phyloP scores from a whole-genome alignment of 2,329 filamentous ascomycete species.

The Epichloe bromicola region DNA sequence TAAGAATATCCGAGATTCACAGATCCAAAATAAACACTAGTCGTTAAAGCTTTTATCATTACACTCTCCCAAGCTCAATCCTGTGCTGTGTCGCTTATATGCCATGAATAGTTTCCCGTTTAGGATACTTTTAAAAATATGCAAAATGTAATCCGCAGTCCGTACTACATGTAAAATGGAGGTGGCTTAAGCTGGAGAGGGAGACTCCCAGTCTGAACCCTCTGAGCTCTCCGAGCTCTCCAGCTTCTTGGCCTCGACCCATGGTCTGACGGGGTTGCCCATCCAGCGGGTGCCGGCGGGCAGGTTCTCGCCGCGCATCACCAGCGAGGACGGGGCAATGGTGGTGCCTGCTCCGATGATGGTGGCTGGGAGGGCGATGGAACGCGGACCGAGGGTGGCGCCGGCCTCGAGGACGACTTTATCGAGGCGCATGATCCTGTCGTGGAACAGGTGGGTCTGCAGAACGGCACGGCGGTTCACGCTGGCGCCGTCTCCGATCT shows the following conservation, averaged over 20 bases:
- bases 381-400: slow-evolving; percentile 9
- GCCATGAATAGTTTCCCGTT: neutral
- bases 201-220: slow-evolving; percentile 4
- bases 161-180: neutral
- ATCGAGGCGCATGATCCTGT: slow-evolving; percentile 12
- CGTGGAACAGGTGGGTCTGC: slow-evolving; percentile 13
- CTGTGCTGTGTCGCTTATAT: neutral
- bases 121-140: neutral
- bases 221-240: slow-evolving; percentile 2
- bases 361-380: slow-evolving; percentile 11
- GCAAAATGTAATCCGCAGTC: neutral
- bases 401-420: slow-evolving; percentile 9
- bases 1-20: neutral
- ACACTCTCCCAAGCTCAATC: neutral
- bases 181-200: neutral
- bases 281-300: slow-evolving; percentile 10
- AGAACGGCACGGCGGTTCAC: slow-evolving; percentile 11
- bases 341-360: slow-evolving; percentile 10
- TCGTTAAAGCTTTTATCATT: neutral
- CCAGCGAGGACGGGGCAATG: slow-evolving; percentile 9
- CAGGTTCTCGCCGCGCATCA: slow-evolving; percentile 12
- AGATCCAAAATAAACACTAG: neutral
- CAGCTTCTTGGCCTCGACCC: slow-evolving; percentile 4
- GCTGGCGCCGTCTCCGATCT: slow-evolving; percentile 9
- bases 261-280: slow-evolving; percentile 11